Evolutionary conservation across 1,139 yeast species (phyloP).

Genomic region (Taphrina confusa): DNA sequence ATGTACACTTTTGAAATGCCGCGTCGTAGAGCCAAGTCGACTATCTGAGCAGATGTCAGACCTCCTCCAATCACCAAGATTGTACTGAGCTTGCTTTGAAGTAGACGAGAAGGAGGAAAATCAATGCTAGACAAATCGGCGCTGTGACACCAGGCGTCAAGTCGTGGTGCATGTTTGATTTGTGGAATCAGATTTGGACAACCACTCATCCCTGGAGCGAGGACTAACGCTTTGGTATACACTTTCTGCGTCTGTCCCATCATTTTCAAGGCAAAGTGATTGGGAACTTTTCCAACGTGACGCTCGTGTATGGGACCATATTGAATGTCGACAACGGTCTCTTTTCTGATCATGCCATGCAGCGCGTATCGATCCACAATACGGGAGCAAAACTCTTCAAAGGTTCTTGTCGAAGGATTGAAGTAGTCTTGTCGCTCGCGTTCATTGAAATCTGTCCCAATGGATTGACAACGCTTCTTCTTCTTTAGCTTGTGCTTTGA

Average conservation of each 20-base stretch:
- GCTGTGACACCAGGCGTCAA: constrained; percentile 51
- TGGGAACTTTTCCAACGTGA: background rate
- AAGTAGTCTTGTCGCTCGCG: constrained; percentile 55
- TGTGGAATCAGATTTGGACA: background rate
- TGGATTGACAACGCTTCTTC: background rate
- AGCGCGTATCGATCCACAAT: constrained; percentile 49
- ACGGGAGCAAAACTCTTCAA: constrained; percentile 51
- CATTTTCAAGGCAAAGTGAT: background rate
- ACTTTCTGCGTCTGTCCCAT: constrained; percentile 32
- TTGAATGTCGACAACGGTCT: constrained; percentile 48
- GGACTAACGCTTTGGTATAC: constrained; percentile 53
- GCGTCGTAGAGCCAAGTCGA: constrained; percentile 48
- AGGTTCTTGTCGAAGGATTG: constrained; percentile 52
- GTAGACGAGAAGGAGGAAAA: constrained; percentile 38
- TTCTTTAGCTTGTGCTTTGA: constrained; percentile 53
- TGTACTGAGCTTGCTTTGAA: constrained; percentile 40
- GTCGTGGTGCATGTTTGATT: constrained; percentile 41
- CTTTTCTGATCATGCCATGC: constrained; percentile 47
- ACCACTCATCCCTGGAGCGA: constrained; percentile 7
- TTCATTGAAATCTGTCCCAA: constrained; percentile 45
- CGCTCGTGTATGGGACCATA: constrained; percentile 49
- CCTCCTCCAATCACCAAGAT: constrained; percentile 56
- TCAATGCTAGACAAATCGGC: constrained; percentile 49
- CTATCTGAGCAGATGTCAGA: constrained; percentile 55
- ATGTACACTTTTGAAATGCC: constrained; percentile 49